A percentile compares a stretch with the other conserved stretches of the same genome.
Conservation (phyloP, 1,139 yeast species). For the Suhomyces bolitotheri region DNA sequence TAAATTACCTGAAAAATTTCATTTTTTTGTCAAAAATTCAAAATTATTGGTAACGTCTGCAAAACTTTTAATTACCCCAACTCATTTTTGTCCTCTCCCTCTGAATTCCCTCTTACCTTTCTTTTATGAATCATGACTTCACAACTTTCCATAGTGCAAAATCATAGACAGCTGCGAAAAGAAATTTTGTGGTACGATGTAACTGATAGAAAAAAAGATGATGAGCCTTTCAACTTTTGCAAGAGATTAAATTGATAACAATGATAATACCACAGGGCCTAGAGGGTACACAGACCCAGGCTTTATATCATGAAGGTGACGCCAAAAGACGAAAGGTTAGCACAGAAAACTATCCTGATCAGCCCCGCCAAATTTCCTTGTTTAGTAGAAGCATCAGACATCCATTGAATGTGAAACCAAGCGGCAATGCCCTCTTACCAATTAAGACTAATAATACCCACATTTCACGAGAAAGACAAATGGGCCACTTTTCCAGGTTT, state of each 20-base stretch:
- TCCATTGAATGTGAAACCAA: constrained; percentile 74
- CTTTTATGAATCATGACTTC: no score
- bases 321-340: constrained; percentile 12
- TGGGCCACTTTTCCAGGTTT: constrained; percentile 56
- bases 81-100: no score
- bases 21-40: no score
- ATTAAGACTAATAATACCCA: constrained; percentile 21
- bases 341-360: constrained; percentile 13
- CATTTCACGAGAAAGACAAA: constrained; percentile 31
- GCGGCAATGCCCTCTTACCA: constrained; percentile 55
- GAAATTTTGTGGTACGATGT: constrained; percentile 3
- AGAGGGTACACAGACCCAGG: neutral
- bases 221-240: constrained; percentile 11
- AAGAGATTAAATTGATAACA: constrained; percentile 4
- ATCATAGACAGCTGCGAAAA: no score
- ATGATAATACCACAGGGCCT: neutral
- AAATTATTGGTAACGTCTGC: no score
- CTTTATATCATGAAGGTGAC: neutral
- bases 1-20: no score
- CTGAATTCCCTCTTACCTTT: no score
- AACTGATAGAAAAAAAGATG: constrained; percentile 4
- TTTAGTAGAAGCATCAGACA: constrained; percentile 43
- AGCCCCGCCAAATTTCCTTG: constrained; percentile 26
- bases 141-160: no score
- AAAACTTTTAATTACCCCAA: no score